phyloP scores from a whole-genome alignment of 2,329 filamentous ascomycete genomes.

The Hypoxylon sp. region DNA sequence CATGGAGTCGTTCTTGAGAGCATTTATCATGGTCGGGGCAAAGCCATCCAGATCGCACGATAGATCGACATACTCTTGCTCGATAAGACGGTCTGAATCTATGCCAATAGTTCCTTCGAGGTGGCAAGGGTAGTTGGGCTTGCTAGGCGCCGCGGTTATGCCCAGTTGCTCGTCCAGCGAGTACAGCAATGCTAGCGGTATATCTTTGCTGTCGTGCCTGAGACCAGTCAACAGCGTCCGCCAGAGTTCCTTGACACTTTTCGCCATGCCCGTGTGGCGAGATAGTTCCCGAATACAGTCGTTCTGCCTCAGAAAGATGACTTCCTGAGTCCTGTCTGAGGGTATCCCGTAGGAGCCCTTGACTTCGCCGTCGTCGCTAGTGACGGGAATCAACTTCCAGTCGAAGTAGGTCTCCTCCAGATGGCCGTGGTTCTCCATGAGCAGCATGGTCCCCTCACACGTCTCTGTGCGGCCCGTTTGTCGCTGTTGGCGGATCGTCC shows the following conservation, averaged over 20 bases:
- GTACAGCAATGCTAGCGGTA: conserved; percentile 46
- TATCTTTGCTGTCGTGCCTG: conserved; percentile 39
- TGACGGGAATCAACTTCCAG: conserved; percentile 53
- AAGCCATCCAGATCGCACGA: conserved; percentile 34
- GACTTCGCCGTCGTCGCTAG: conserved; percentile 49
- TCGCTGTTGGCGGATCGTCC: conserved; percentile 41
- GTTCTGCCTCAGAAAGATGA: conserved; percentile 48
- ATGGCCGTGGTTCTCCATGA: conserved; percentile 47
- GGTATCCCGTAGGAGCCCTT: conserved; percentile 37
- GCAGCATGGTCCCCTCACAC: conserved; percentile 41
- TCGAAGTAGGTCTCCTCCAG: conserved; percentile 52
- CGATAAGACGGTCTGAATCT: conserved; percentile 19
- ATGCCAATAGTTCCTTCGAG: conserved; percentile 36
- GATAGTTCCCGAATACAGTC: conserved; percentile 50
- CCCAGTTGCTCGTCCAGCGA: conserved; percentile 40
- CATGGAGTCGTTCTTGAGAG: conserved; percentile 25
- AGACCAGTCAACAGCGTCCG: conserved; percentile 38
- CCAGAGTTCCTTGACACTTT: conserved; percentile 48
- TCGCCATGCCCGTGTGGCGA: conserved; percentile 43
- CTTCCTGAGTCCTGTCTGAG: conserved; percentile 45
- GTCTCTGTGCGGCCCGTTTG: conserved; percentile 37
- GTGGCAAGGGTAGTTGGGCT: conserved; percentile 31
- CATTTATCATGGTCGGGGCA: conserved; percentile 35
- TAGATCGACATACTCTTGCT: conserved; percentile 31
- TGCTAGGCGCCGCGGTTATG: conserved; percentile 17